Conservation (phyloP, 345 rosid species). For the Triadica sebifera region DNA sequence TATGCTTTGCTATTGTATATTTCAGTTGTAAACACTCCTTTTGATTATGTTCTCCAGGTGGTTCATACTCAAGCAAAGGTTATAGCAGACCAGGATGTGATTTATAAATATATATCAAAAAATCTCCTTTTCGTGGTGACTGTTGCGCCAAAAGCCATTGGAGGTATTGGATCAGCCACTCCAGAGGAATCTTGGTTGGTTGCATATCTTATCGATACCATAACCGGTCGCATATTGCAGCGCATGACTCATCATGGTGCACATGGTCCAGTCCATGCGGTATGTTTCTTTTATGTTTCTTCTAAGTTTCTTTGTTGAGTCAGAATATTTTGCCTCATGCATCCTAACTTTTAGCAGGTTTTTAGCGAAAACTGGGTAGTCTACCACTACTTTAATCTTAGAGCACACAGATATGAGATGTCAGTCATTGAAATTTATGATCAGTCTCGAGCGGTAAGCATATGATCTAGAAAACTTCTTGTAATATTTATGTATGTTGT, state of each 20-base stretch:
- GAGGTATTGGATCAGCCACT: conserved; percentile 76
- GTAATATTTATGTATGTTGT: background rate
- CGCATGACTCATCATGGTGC: conserved; percentile 92
- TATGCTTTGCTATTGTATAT: conserved; percentile 3
- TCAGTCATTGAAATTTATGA: conserved; percentile 92
- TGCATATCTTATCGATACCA: conserved; percentile 80
- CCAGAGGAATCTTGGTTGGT: conserved; percentile 87
- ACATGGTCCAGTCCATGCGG: conserved; percentile 93
- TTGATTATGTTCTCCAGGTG: conserved; percentile 49
- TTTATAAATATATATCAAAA: conserved; percentile 86
- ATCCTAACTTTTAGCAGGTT: conserved; percentile 53
- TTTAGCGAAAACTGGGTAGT: conserved; percentile 98
- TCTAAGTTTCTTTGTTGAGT: background rate
- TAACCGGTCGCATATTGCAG: conserved; percentile 89
- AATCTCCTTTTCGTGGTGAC: conserved; percentile 90
- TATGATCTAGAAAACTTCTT: background rate
- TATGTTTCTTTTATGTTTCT: conserved; percentile 38
- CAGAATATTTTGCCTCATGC: conserved; percentile 20
- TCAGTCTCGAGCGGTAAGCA: conserved; percentile 92
- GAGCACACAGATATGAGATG: conserved; percentile 97
- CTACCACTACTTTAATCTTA: conserved; percentile 94
- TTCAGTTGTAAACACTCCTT: background rate
- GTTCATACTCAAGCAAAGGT: conserved; percentile 98
- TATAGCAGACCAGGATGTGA: conserved; percentile 76
- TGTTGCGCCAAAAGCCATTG: conserved; percentile 82